Conservation (phyloP, 176 grass and related monocot species). For the Aegilops longissima region DNA sequence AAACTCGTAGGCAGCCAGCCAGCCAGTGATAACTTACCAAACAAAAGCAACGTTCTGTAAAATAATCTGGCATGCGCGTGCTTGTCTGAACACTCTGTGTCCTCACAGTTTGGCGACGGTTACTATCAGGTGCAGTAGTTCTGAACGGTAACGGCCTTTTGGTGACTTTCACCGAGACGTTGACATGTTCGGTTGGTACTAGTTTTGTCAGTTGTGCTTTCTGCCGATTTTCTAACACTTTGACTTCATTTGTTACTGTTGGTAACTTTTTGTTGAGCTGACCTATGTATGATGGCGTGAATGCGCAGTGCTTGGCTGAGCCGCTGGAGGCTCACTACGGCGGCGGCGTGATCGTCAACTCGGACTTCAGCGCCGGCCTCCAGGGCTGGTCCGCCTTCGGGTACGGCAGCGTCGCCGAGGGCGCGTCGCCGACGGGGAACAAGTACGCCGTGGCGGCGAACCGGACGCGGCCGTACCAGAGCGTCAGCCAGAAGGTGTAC, state of each 20-base stretch:
- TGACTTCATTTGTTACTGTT: not conserved
- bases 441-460: conserved; percentile 38
- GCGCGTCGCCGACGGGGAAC: conserved; percentile 52
- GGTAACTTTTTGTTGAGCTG: not conserved
- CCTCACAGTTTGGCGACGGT: conserved; percentile 12
- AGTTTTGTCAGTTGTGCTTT: conserved; percentile 16
- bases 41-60: conserved; percentile 11
- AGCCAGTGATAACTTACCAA: conserved; percentile 34
- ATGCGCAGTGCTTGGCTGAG: conserved; percentile 72
- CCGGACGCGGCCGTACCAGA: conserved; percentile 54
- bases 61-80: not conserved
- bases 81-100: not conserved
- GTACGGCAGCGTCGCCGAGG: conserved; percentile 30
- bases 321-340: conserved; percentile 63
- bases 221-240: not conserved
- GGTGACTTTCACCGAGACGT: conserved; percentile 31
- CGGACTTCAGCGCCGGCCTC: conserved; percentile 56
- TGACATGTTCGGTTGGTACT: not conserved
- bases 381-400: conserved; percentile 66
- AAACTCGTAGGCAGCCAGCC: not conserved
- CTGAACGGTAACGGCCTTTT: conserved; percentile 28
- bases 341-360: conserved; percentile 82
- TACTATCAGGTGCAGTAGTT: not conserved
- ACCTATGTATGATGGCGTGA: not conserved
- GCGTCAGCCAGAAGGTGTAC: conserved; percentile 76